phyloP scores from a whole-genome alignment of 2,329 filamentous ascomycete genomes.

The Aspergillus transmontanensis region DNA sequence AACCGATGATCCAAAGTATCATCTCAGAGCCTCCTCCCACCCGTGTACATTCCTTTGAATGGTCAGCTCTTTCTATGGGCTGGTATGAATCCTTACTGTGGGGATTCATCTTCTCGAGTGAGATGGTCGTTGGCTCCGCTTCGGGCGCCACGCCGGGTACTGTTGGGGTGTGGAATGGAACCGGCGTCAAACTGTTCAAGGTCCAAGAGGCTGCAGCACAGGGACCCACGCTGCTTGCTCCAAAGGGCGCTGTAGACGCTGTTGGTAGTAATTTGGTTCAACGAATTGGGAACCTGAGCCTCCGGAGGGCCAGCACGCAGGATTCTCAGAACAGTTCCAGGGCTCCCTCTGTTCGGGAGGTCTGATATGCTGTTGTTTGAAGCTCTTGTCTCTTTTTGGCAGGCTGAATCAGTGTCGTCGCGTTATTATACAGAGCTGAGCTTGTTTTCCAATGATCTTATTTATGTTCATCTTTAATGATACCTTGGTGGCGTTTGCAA shows the following conservation, averaged over 20 bases:
- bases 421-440: slow-evolving; percentile 11
- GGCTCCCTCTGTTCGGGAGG: slow-evolving; percentile 39
- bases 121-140: slow-evolving; percentile 67
- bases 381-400: neutral
- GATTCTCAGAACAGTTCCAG: slow-evolving; percentile 32
- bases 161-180: slow-evolving; percentile 93
- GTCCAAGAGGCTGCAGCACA: slow-evolving; percentile 82
- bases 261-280: slow-evolving; percentile 89
- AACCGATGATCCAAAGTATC: slow-evolving; percentile 67
- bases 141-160: slow-evolving; percentile 69
- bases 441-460: slow-evolving; percentile 15
- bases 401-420: neutral
- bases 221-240: slow-evolving; percentile 79
- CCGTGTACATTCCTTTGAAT: slow-evolving; percentile 87
- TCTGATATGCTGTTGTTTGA: slow-evolving; percentile 30
- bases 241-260: slow-evolving; percentile 87
- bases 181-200: slow-evolving; percentile 81
- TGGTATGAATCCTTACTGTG: slow-evolving; percentile 97
- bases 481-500: slow-evolving; percentile 22
- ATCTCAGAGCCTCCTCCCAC: slow-evolving; percentile 69
- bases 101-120: slow-evolving; percentile 87
- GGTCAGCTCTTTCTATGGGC: slow-evolving; percentile 84
- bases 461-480: slow-evolving; percentile 19
- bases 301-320: slow-evolving; percentile 47
- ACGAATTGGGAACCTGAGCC: slow-evolving; percentile 78